These are phyloP conservation scores for Lagenidium giganteum DNA, from an alignment of 352 stramenopile species.

Conservation along the genomic window DNA sequence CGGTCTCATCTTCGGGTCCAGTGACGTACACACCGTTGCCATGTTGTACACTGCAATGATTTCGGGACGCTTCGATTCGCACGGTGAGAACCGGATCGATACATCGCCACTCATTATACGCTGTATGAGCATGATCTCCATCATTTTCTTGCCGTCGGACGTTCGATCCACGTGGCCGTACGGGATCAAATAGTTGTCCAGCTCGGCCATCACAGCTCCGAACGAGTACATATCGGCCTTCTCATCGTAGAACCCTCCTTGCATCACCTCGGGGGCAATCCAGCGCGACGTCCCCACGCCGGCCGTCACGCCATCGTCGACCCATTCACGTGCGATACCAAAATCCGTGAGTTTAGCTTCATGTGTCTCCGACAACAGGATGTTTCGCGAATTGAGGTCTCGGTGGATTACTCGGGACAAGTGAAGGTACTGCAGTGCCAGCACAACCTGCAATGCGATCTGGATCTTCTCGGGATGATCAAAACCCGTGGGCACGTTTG, in stretches of 20 bases:
- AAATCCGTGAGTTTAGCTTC: conserved; percentile 47
- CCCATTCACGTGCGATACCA: conserved; percentile 29
- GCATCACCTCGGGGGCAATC: conserved; percentile 41
- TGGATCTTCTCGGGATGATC: too few species aligned
- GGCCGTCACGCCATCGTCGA: conserved; percentile 34
- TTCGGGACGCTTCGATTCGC: background rate
- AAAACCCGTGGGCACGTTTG: too few species aligned
- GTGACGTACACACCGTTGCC: background rate
- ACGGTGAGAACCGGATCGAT: background rate
- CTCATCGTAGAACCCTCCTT: conserved; percentile 35
- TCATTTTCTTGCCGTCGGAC: background rate
- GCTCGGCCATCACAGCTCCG: conserved; percentile 35
- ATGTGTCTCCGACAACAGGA: conserved; percentile 26
- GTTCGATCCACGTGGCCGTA: conserved; percentile 19
- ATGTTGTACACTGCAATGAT: background rate
- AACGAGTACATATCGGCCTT: conserved; percentile 49
- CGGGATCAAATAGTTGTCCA: conserved; percentile 32
- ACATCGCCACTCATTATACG: conserved; percentile 37
- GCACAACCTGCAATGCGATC: background rate
- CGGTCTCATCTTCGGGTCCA: conserved; percentile 5
- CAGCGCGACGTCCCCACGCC: conserved; percentile 36
- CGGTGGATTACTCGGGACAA: conserved; percentile 34
- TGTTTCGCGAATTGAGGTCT: conserved; percentile 49
- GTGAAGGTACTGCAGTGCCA: conserved; percentile 36
- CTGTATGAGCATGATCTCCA: conserved; percentile 35